Evolutionary conservation across 805 yeast genomes (phyloP).

Genomic region (Yamadazyma ubonensis): DNA sequence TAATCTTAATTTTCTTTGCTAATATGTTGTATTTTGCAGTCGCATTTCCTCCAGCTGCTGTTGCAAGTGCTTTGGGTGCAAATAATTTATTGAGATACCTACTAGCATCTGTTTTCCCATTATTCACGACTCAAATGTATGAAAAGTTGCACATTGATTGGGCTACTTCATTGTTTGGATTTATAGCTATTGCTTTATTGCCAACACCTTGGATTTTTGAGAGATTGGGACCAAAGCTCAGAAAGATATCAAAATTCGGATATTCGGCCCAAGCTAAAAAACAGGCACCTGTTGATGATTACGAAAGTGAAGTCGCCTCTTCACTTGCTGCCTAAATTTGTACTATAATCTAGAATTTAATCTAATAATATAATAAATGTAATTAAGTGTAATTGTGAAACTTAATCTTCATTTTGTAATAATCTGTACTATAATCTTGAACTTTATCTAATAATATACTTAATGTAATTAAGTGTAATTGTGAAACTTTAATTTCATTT

Average conservation of each 20-base stretch:
- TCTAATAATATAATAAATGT: no score
- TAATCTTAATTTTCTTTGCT: conserved; percentile 69
- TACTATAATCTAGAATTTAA: no score
- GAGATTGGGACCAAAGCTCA: conserved; percentile 54
- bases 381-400: no score
- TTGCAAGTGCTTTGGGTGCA: conserved; percentile 90
- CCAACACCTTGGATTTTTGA: conserved; percentile 76
- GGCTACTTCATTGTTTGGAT: conserved; percentile 71
- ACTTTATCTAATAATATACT: no score
- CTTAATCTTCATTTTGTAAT: no score
- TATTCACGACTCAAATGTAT: conserved; percentile 85
- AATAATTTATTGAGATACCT: conserved; percentile 76
- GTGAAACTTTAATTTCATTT: no score
- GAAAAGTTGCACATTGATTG: conserved; percentile 66
- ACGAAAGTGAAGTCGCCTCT: conserved; percentile 3
- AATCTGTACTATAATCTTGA: no score
- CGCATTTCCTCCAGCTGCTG: conserved; percentile 70
- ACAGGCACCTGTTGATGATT: neutral
- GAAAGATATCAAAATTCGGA: conserved; percentile 59
- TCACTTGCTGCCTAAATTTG: no score
- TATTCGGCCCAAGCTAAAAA: conserved; percentile 30
- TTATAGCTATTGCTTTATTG: conserved; percentile 64
- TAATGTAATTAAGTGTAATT: no score
- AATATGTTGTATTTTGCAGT: conserved; percentile 66
- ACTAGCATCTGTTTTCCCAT: conserved; percentile 76